Evolutionary conservation across 2,329 filamentous ascomycete species (phyloP).

Genomic region (Penicillium sp.): DNA sequence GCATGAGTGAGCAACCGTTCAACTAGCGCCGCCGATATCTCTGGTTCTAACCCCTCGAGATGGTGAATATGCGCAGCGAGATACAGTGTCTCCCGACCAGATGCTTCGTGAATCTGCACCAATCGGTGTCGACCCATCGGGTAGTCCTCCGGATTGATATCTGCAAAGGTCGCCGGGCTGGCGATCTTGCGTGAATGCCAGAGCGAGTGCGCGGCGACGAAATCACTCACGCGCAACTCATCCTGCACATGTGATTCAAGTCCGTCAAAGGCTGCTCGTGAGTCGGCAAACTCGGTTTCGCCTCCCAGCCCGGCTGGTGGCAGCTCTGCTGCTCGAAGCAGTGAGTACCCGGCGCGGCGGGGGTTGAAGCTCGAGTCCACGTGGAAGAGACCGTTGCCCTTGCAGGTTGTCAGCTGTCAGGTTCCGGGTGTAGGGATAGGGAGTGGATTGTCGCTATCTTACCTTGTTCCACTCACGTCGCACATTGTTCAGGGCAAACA

Average conservation of each 20-base stretch:
- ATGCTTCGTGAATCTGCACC: constrained; percentile 57
- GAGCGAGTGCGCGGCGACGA: constrained; percentile 57
- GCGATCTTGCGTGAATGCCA: constrained; percentile 58
- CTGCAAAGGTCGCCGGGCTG: constrained; percentile 53
- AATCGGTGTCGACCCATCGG: constrained; percentile 54
- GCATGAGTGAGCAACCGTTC: constrained; percentile 48
- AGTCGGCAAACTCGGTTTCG: constrained; percentile 59
- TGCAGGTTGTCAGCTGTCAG: background rate
- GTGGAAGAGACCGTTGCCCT: constrained; percentile 59
- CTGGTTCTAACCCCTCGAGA: constrained; percentile 48
- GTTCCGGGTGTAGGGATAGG: background rate
- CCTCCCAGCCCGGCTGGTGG: constrained; percentile 55
- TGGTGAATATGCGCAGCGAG: constrained; percentile 59
- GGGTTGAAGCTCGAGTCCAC: constrained; percentile 62
- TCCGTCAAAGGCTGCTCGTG: constrained; percentile 55
- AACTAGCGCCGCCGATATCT: constrained; percentile 42
- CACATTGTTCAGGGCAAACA: constrained; percentile 48
- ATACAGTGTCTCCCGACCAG: constrained; percentile 58
- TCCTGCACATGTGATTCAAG: constrained; percentile 43
- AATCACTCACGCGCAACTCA: constrained; percentile 45
- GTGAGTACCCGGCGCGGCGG: constrained; percentile 56
- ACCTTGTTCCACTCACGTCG: constrained; percentile 49
- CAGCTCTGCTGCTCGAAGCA: constrained; percentile 55
- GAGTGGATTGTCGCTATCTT: constrained; percentile 5
- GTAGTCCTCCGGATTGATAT: constrained; percentile 46